These are phyloP conservation scores for Tephrocybe sp. DNA, from an alignment of 768 basidiomycete species.

Conservation along the genomic window DNA sequence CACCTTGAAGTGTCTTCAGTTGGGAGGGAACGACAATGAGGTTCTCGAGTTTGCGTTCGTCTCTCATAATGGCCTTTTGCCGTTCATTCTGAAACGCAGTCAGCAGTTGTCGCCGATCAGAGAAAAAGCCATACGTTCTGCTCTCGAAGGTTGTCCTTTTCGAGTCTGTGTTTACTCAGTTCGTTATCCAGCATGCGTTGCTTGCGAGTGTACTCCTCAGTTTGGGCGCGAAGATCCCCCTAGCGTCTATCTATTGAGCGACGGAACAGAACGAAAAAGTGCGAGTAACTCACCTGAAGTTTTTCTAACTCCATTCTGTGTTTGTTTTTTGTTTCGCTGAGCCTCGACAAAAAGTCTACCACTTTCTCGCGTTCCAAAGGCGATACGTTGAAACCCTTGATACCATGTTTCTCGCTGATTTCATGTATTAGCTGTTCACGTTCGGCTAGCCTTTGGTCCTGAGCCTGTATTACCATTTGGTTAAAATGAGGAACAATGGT, in stretches of 20 bases:
- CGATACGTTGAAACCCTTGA: slow-evolving; percentile 73
- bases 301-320: slow-evolving; percentile 66
- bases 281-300: slow-evolving; percentile 51
- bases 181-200: slow-evolving; percentile 57
- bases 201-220: slow-evolving; percentile 66
- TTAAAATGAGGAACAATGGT: not conserved
- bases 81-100: slow-evolving; percentile 42
- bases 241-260: too few relatives aligned
- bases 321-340: slow-evolving; percentile 62
- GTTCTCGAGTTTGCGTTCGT: slow-evolving; percentile 58
- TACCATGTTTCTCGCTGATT: slow-evolving; percentile 63
- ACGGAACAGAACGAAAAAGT: too few relatives aligned
- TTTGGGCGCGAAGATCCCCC: slow-evolving; percentile 55
- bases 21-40: slow-evolving; percentile 54
- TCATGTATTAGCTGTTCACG: slow-evolving; percentile 76
- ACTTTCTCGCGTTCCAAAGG: slow-evolving; percentile 74
- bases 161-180: slow-evolving; percentile 52
- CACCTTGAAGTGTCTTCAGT: slow-evolving; percentile 51
- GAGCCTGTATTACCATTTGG: slow-evolving; percentile 51
- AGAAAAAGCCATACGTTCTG: slow-evolving; percentile 51
- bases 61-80: slow-evolving; percentile 48
- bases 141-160: slow-evolving; percentile 49
- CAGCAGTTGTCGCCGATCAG: not conserved
- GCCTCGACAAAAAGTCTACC: slow-evolving; percentile 66
- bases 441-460: slow-evolving; percentile 65